Conservation (phyloP, 768 basidiomycete species). For the Suillus americanus region DNA sequence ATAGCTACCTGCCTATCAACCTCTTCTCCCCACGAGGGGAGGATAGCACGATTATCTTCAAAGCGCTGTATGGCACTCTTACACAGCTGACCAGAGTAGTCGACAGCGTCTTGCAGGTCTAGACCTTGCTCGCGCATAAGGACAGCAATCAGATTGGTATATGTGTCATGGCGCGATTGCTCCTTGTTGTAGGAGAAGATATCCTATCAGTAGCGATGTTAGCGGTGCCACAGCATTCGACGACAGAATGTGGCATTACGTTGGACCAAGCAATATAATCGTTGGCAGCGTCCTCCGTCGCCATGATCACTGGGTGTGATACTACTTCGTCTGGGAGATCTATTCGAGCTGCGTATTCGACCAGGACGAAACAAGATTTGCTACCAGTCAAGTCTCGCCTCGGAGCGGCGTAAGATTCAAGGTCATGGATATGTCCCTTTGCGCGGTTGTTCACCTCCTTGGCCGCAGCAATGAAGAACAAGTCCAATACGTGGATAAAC, state of each 20-base stretch:
- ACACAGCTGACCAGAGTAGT: constrained; percentile 64
- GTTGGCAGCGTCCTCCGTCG: constrained; percentile 46
- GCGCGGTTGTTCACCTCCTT: constrained; percentile 43
- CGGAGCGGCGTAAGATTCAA: constrained; percentile 52
- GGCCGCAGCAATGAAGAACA: constrained; percentile 41
- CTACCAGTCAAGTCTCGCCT: constrained; percentile 54
- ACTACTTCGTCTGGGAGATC: constrained; percentile 55
- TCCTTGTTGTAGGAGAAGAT: constrained; percentile 77
- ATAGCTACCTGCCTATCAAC: constrained; percentile 55
- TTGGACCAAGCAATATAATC: constrained; percentile 53
- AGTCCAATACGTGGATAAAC: constrained; percentile 38
- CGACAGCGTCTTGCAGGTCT: constrained; percentile 58
- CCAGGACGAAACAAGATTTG: constrained; percentile 48
- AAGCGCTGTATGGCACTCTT: constrained; percentile 54
- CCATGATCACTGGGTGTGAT: constrained; percentile 46
- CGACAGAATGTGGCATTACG: constrained; percentile 22
- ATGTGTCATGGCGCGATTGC: constrained; percentile 63
- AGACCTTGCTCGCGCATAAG: constrained; percentile 61
- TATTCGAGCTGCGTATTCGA: constrained; percentile 52
- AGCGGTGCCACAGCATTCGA: background rate
- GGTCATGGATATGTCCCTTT: constrained; percentile 34
- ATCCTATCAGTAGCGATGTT: constrained; percentile 42
- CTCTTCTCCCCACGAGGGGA: constrained; percentile 53
- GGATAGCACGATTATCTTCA: constrained; percentile 15
- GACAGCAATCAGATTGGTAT: constrained; percentile 65